Evolutionary conservation across 1,284 basidiomycete species (phyloP).

Genomic region (Marasmius oreades): DNA sequence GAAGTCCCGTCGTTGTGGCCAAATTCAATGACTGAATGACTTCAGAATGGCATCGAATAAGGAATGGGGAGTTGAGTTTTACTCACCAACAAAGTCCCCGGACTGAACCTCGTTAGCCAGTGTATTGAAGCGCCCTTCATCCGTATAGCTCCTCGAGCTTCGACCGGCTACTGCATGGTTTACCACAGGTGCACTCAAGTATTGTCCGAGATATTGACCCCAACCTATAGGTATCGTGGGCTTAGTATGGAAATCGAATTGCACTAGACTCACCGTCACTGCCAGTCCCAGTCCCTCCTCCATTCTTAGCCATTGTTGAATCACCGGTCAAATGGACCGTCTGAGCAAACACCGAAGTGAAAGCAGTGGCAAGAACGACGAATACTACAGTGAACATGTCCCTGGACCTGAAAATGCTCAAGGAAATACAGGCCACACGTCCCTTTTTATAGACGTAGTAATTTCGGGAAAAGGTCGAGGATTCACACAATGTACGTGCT

Average conservation of each 20-base stretch:
- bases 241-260: neutral
- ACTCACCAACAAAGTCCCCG: slow-evolving; percentile 35
- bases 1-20: slow-evolving; percentile 21
- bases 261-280: slow-evolving; percentile 6
- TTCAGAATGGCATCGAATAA: neutral
- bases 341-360: neutral
- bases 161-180: slow-evolving; percentile 45
- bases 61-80: neutral
- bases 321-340: slow-evolving; percentile 10
- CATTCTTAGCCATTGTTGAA: slow-evolving; percentile 32
- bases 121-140: slow-evolving; percentile 40
- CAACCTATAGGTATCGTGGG: slow-evolving; percentile 30
- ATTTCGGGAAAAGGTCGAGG: too few species aligned
- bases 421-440: neutral
- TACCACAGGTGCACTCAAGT: slow-evolving; percentile 37
- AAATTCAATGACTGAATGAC: slow-evolving; percentile 28
- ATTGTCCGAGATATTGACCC: slow-evolving; percentile 41
- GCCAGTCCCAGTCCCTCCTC: slow-evolving; percentile 27
- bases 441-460: too few species aligned
- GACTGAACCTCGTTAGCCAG: slow-evolving; percentile 33
- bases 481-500: too few species aligned
- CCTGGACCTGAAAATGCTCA: neutral
- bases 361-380: neutral
- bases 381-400: neutral
- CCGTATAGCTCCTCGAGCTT: slow-evolving; percentile 43